Base-by-base conservation (phyloP, 2,329 filamentous ascomycete species). In the Gremmenia infestans region DNA sequence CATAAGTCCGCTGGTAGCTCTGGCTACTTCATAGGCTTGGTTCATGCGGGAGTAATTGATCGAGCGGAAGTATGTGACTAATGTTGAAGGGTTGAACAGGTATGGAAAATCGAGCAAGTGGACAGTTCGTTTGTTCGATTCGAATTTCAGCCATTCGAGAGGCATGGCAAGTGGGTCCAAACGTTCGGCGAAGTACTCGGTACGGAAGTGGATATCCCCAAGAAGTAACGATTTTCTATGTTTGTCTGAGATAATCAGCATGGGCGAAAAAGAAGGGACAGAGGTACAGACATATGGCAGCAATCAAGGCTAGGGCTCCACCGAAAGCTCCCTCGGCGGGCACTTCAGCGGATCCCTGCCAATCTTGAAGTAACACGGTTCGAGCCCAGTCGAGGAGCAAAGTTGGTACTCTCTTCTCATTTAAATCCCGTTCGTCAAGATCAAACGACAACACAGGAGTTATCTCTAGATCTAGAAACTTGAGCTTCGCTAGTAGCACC, bases 21-120 rank as follows among this genome's bases (percentile, higher is more conserved):
- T 81, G 0, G 88, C 84, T 60, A 85, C 81, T 66, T 94, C 88
- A 64, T 86, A 91, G 15, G 87, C 82, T 56, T 85, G 82, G 62
- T 86, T 89, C 93, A 97, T 97, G 15, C 81, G 81, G 0, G 89
- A 83, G 65, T 94, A 91, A 68, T 96, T 97, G 66, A 96, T 86
- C 4, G 90, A 83, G 17, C 93, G 86, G 70, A 97, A 97, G 69
- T 91, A 96, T 0, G 84, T 85, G 2, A 96, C 86, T 2, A 96
- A 74, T 1, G 83, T 83, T 0, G 85, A 79, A 0, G 86, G 80
- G 19, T 81, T 84, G 65, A 97, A 96, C 0, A 97, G 77, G 67
- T 88, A 95, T 0, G 89, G 84, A 60, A 88, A 90, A 56, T 91
- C 86, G 3, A 97, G 75, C 0, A 97, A 74, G 70, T 97, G 91